phyloP scores from a whole-genome alignment of 306 rosid genomes.

The Castanea mollissima region DNA sequence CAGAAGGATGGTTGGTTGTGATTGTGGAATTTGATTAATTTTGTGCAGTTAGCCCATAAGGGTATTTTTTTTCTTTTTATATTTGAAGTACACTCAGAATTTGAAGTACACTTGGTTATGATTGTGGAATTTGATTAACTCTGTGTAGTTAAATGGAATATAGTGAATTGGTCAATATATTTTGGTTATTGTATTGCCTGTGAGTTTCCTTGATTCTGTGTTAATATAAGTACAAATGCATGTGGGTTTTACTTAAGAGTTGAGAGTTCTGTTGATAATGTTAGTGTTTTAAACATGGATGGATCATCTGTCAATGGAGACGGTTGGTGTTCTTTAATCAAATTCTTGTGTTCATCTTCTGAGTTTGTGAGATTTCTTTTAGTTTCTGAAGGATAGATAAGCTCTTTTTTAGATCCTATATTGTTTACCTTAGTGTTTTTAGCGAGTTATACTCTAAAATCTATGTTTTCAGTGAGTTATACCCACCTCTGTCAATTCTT shows the following conservation, averaged over 20 bases:
- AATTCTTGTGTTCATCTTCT: not conserved
- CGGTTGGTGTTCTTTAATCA: not conserved
- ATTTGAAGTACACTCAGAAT: too few species aligned
- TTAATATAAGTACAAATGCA: conserved; percentile 9
- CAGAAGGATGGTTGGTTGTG: not conserved
- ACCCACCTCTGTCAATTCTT: too few species aligned
- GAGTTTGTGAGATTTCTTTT: not conserved
- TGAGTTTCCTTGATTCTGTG: not conserved
- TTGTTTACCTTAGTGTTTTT: not conserved
- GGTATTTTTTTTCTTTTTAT: too few species aligned
- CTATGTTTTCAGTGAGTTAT: not conserved
- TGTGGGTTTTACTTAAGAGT: not conserved
- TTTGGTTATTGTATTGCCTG: conserved; percentile 11
- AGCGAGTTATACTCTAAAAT: not conserved
- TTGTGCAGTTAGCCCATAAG: not conserved
- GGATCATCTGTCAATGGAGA: conserved; percentile 21
- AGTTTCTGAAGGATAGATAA: not conserved
- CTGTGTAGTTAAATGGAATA: not conserved
- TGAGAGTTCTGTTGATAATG: conserved; percentile 1
- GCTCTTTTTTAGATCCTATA: not conserved
- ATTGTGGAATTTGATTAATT: not conserved
- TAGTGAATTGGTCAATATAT: not conserved
- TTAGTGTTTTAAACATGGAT: conserved; percentile 19
- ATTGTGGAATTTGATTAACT: not conserved
- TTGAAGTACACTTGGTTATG: not conserved